Evolutionary conservation across 345 rosid genomes (phyloP), one percentile per base, ranked within the genome.

Genomic region (Citrus maxima): DNA sequence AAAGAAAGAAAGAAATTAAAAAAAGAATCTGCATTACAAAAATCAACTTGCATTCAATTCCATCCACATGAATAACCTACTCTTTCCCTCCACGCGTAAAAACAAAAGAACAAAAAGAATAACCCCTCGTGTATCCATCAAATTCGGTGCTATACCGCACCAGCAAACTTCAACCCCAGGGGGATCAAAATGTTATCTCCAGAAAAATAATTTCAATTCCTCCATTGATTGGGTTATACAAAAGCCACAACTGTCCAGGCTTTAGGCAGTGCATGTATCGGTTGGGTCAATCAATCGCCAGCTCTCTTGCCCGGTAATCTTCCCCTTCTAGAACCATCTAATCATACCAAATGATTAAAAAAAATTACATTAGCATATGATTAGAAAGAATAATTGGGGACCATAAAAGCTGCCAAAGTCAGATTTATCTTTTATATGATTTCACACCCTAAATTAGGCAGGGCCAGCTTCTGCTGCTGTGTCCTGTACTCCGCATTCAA

Each of bases 41-140:
- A 13, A 56, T 28, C 58, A 67, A 63, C 62, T 1, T 19, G 46
- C 81, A 66, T 76, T 72, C 81, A 70, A 76, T 72, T 64, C 78
- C 81, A 78, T 81, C 86, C 84, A 76, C 86, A 78, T 86, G 87
- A 84, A 70, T 56, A 37, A 87, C 86, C 86, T 75, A 78, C 78
- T 67, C 56, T 65, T 12, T 27, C 80, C 73, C 21, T 56, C 79
- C 58, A 27, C 9, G 40, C 10, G 25, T 49, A 76, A 55, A 22
- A 28, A 46, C 51, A 46, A 46, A 14, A 18, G 28, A 5, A 65
- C 12, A 64, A 67, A 67, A 60, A 40, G 37, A 14, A 51, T 61
- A 34, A 12, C 62, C 70, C 76, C 78, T 59, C 61, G 18, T 5
- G 63, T 10, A 30, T 73, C 63, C 64, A 59, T 51, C 70, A 6